Evolutionary conservation across 768 basidiomycete genomes (phyloP), one percentile per base, ranked within the genome.

Genomic region (Termitomyces sp.): DNA sequence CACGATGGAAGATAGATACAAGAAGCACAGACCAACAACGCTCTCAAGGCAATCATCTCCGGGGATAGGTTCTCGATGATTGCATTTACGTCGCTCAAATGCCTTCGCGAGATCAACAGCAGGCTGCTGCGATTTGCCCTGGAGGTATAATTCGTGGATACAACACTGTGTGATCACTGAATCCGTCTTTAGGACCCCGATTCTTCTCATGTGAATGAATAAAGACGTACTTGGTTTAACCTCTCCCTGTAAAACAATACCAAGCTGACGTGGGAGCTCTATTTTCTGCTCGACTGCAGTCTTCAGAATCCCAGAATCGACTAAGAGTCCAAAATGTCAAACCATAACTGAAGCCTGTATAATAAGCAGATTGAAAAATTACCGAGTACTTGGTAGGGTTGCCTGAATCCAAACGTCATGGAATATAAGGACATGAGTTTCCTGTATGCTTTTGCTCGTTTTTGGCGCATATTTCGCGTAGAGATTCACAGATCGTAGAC

Each of bases 111-210:
- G 79, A 69, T 97, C 92, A 0, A 93, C 87, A 0, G 87, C 83
- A 0, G 82, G 74, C 68, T 98, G 95, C 33, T 82, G 82, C 1
- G 79, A 68, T 59, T 81, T 84, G 13, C 93, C 95, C 57, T 88
- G 83, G 3, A 93, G 80, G 74, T 99, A 98, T 2, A 99, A 80
- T 69, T 93, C 92, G 64, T 95, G 87, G 44, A 99, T 94, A 69
- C 89, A 96, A 72, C 97, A 99, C 70, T 98, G 96, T 0, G 97
- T 98, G 71, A 99, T 98, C 96, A 99, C 97, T 98, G 65, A 65
- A 59, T 72, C 72, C 71, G 72, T 74, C 75, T 79, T 77, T 75
- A n/a, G 41, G 18, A 75, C 73, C 69, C 79, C 76, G 48, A 69
- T 58, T 59, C 51, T 66, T 51, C 28, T 47, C 57, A 46, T 30